Conservation (phyloP, 768 basidiomycete genomes). For the Tylopilus plumbeoviolaceoides region DNA sequence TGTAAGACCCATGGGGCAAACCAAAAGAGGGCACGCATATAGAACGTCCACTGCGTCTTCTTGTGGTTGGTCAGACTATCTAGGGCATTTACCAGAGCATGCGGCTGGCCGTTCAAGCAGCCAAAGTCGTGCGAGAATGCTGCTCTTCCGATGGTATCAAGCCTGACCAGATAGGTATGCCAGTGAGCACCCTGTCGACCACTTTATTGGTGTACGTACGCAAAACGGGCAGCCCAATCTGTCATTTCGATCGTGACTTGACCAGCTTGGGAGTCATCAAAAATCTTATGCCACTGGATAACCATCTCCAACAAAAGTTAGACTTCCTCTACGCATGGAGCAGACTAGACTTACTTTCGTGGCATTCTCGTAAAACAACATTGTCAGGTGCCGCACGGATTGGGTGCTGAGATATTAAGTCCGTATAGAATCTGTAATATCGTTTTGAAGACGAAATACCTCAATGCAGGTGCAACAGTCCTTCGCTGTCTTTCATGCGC, state of each 20-base stretch:
- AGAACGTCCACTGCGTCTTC: conserved; percentile 53
- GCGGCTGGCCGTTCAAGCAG: conserved; percentile 47
- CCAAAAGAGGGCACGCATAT: conserved; percentile 64
- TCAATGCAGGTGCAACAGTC: conserved; percentile 52
- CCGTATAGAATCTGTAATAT: neutral
- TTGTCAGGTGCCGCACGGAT: conserved; percentile 47
- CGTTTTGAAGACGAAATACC: conserved; percentile 31
- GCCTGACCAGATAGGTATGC: conserved; percentile 27
- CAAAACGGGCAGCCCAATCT: conserved; percentile 57
- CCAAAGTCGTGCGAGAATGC: conserved; percentile 61
- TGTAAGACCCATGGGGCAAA: conserved; percentile 51
- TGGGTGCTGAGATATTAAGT: conserved; percentile 36
- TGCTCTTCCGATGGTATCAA: conserved; percentile 58
- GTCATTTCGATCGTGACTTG: conserved; percentile 52
- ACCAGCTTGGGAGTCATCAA: conserved; percentile 39
- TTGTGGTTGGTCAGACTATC: conserved; percentile 61
- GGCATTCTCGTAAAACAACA: conserved; percentile 55
- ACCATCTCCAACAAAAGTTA: conserved; percentile 33
- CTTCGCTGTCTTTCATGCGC: conserved; percentile 55
- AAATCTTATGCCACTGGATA: conserved; percentile 44
- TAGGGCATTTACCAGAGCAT: conserved; percentile 47
- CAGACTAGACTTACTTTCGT: conserved; percentile 27
- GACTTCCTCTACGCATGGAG: neutral
- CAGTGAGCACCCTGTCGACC: neutral
- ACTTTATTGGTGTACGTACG: conserved; percentile 37